Base-by-base conservation (phyloP, 225 moss, liverwort and hornwort genomes). In the Polytrichum formosum region DNA sequence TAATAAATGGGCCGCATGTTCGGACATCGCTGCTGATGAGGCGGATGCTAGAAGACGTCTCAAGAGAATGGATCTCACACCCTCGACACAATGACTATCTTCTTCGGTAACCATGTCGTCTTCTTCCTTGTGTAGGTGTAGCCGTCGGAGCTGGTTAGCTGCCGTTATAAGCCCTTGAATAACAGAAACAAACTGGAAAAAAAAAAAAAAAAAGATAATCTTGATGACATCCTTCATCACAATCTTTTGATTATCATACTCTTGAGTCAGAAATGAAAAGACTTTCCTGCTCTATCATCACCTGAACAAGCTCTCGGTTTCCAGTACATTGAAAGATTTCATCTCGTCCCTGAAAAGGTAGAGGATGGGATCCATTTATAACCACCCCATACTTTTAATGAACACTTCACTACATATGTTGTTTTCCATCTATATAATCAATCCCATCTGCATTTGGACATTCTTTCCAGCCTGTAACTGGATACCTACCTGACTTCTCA, bases 111-210 rank as follows among this genome's bases (percentile, higher is more conserved):
- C 88, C 54, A 56, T 63, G 26, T 79, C 77, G 29, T 76, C 67
- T 16, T 66, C 72, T 58, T 74, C 75, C 63, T 70, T 78, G 28
- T 83, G 67, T 72, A 88, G 65, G 33, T 77, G 80, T 35, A 91
- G 71, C 64, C 81, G 80, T 72, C 92, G 83, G 28, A 98, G 79
- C 65, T 90, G 91, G 73, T 85, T 88, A 64, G 94, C 88, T 80
- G 92, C 86, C 72, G 74, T 85, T 29, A 94, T 63, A 5, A 98
- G 88, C 26, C 90, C 86, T 84, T 98, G 86, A 18, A 94, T 84
- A 61, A 94, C 94, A 23, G 87, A 85, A 77, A 98, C 98, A 89
- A 98, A 98, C 98, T 98, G 90, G 83, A 84, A 26, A 31, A 72
- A 75, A 28, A 67, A 63, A 73, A 66, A 58, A 0, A 67, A 63